Conservation (phyloP, 495 filamentous ascomycete species). For the Hypoxylon lienhwacheense region DNA sequence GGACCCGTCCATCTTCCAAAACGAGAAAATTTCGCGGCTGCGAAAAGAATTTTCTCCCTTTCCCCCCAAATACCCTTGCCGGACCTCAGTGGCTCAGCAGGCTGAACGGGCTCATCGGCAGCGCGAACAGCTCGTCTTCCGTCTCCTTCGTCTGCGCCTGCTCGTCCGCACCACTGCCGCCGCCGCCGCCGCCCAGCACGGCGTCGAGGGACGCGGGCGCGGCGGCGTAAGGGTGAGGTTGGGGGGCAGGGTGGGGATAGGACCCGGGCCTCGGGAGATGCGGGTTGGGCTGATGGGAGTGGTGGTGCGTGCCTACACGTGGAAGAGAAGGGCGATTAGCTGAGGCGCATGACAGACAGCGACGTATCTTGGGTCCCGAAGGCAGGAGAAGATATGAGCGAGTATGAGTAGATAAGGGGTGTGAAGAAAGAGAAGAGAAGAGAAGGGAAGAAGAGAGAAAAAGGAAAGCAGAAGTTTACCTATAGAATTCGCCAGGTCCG, state of each 20-base stretch:
- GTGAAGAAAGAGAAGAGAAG: not conserved
- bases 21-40: not conserved
- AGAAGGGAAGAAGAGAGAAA: not conserved
- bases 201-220: constrained; percentile 53
- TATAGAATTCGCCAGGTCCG: constrained; percentile 54
- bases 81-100: constrained; percentile 39
- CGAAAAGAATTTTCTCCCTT: not conserved
- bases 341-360: not conserved
- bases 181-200: constrained; percentile 41
- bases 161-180: constrained; percentile 33
- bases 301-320: constrained; percentile 15
- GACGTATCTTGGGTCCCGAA: not conserved
- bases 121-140: constrained; percentile 77
- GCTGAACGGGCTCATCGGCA: constrained; percentile 76
- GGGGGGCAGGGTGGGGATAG: constrained; percentile 62
- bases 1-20: not conserved
- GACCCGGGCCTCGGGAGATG: constrained; percentile 27
- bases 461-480: constrained; percentile 39
- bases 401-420: constrained; percentile 1
- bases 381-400: not conserved
- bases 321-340: not conserved
- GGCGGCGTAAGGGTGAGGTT: too few relatives aligned
- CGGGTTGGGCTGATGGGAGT: constrained; percentile 15
- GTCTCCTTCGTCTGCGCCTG: constrained; percentile 47
- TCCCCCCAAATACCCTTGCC: not conserved